A percentile compares a stretch with the other conserved stretches of the same genome.
phyloP scores from a whole-genome alignment of 768 basidiomycete species.

The Rhizopogon sp. region DNA sequence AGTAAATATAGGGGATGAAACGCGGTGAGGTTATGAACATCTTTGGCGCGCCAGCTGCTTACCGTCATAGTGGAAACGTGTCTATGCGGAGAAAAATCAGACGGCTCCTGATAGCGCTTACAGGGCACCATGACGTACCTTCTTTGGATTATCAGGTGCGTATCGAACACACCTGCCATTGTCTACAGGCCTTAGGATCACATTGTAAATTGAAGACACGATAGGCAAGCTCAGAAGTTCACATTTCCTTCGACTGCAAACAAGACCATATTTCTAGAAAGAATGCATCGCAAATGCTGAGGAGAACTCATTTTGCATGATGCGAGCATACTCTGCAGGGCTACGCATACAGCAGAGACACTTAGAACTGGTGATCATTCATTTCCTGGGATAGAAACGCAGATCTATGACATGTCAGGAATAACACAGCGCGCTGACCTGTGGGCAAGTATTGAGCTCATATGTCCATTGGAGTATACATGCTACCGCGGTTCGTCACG shows the following conservation, averaged over 20 bases:
- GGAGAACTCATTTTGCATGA: constrained; percentile 70
- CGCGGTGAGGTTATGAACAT: constrained; percentile 10
- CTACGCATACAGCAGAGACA: constrained; percentile 76
- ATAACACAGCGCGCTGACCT: constrained; percentile 6
- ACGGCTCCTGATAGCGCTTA: neutral
- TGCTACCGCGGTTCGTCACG: too few relatives aligned
- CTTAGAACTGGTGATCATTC: constrained; percentile 91
- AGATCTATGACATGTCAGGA: constrained; percentile 50
- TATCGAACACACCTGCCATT: constrained; percentile 78
- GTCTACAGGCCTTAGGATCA: constrained; percentile 57
- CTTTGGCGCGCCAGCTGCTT: constrained; percentile 17
- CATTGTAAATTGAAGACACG: constrained; percentile 1
- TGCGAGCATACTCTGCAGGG: constrained; percentile 89
- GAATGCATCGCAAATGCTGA: neutral
- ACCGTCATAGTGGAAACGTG: constrained; percentile 79
- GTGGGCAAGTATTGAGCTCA: constrained; percentile 29
- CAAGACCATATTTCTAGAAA: neutral
- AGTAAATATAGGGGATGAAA: constrained; percentile 1
- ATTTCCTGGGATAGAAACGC: constrained; percentile 82
- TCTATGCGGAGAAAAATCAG: constrained; percentile 8
- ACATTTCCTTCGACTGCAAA: constrained; percentile 59
- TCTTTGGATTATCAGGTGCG: constrained; percentile 84
- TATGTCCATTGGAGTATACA: constrained; percentile 85
- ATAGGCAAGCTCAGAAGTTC: constrained; percentile 15
- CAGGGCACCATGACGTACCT: constrained; percentile 40